Conservation (phyloP, 148 eudicot genomes). For the Drosera capensis region DNA sequence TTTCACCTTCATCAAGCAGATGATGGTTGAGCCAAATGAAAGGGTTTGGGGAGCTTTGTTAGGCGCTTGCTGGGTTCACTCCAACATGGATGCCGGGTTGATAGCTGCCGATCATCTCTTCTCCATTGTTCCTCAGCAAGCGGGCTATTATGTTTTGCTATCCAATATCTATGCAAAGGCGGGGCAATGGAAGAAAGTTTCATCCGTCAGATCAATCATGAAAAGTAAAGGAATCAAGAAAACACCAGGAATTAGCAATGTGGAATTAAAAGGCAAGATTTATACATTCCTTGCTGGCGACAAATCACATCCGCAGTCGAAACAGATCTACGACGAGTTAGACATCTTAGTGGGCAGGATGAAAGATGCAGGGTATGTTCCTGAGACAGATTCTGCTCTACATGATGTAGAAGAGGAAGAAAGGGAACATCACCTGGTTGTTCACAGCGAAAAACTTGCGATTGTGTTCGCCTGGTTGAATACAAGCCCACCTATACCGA, state of each 20-base stretch:
- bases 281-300: slow-evolving; percentile 62
- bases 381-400: slow-evolving; percentile 46
- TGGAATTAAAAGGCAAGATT: slow-evolving; percentile 33
- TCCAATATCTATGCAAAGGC: slow-evolving; percentile 72
- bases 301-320: slow-evolving; percentile 40
- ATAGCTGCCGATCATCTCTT: slow-evolving; percentile 50
- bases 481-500: slow-evolving; percentile 21
- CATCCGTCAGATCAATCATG: slow-evolving; percentile 36
- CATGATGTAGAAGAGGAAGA: slow-evolving; percentile 82
- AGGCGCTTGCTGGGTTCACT: slow-evolving; percentile 45
- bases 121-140: slow-evolving; percentile 39
- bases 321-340: slow-evolving; percentile 46
- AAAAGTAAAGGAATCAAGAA: slow-evolving; percentile 47
- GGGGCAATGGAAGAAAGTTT: slow-evolving; percentile 56
- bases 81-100: slow-evolving; percentile 34
- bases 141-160: slow-evolving; percentile 49
- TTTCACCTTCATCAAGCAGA: slow-evolving; percentile 32
- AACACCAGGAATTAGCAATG: slow-evolving; percentile 51
- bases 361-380: slow-evolving; percentile 56
- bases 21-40: slow-evolving; percentile 46
- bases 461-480: slow-evolving; percentile 44
- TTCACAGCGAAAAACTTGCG: slow-evolving; percentile 72
- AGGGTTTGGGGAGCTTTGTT: slow-evolving; percentile 59
- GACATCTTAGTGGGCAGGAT: slow-evolving; percentile 41
- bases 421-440: slow-evolving; percentile 43